A percentile compares a stretch with the other conserved stretches of the same genome.
Conservation (phyloP, 768 basidiomycete species). For the Jaapia argillacea region DNA sequence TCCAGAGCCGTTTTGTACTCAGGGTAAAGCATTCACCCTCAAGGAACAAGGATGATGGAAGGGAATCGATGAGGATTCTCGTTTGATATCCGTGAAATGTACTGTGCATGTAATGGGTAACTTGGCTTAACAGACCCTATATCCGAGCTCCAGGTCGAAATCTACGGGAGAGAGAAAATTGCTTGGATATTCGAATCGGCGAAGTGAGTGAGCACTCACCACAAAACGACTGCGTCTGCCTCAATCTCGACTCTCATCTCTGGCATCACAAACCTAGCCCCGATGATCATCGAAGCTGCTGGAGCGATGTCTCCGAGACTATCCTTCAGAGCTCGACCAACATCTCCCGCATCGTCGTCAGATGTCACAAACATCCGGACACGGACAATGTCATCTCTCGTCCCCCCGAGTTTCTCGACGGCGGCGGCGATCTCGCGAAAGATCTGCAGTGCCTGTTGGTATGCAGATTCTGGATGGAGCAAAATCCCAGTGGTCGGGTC, state of each 20-base stretch:
- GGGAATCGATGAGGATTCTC: no score
- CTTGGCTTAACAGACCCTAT: no score
- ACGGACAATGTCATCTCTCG: constrained; percentile 32
- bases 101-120: no score
- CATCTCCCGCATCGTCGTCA: constrained; percentile 27
- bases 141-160: no score
- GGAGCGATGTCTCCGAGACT: constrained; percentile 30
- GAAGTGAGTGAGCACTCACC: no score
- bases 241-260: constrained; percentile 49
- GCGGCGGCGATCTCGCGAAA: constrained; percentile 35
- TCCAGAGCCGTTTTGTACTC: no score
- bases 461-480: constrained; percentile 33
- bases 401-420: constrained; percentile 32
- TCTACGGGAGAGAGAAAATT: no score
- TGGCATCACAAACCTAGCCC: constrained; percentile 31
- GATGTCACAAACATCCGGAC: constrained; percentile 39
- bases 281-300: constrained; percentile 45
- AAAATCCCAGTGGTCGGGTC: constrained; percentile 28
- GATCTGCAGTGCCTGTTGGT: constrained; percentile 31
- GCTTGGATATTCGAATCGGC: no score
- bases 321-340: constrained; percentile 29
- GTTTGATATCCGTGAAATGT: no score
- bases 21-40: no score
- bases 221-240: constrained; percentile 33
- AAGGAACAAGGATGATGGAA: no score